These are phyloP conservation scores for Populus ilicifolia DNA, from an alignment of 345 rosid species.

Conservation along the genomic window DNA sequence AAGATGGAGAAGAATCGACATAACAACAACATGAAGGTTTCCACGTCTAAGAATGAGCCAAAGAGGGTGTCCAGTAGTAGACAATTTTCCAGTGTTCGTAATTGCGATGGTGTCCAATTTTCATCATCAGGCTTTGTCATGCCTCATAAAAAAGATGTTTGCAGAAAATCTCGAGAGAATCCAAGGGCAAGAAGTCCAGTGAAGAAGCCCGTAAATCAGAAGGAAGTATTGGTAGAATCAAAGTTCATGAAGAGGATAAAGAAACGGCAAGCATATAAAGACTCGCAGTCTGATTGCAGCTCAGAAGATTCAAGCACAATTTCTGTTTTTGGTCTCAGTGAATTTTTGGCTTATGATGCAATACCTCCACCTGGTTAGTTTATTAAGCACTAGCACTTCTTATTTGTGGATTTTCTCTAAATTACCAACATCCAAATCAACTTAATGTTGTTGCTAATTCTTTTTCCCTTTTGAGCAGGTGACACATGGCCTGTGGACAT, in stretches of 20 bases:
- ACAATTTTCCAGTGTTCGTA: slow-evolving; percentile 17
- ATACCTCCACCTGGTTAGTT: slow-evolving; percentile 37
- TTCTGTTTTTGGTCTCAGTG: slow-evolving; percentile 51
- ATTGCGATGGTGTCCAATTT: slow-evolving; percentile 17
- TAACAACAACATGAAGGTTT: slow-evolving; percentile 25
- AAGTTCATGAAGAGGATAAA: slow-evolving; percentile 23
- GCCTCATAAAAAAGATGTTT: slow-evolving; percentile 8
- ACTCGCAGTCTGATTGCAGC: slow-evolving; percentile 17
- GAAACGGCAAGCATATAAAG: slow-evolving; percentile 10
- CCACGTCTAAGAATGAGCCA: slow-evolving; percentile 52
- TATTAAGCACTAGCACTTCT: neutral
- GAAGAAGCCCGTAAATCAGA: slow-evolving; percentile 33
- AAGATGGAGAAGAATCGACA: slow-evolving; percentile 33
- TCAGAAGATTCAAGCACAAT: slow-evolving; percentile 48
- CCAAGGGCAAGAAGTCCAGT: slow-evolving; percentile 13
- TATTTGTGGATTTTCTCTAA: neutral
- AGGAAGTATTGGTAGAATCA: slow-evolving; percentile 27
- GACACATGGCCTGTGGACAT: neutral
- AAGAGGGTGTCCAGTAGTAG: slow-evolving; percentile 25
- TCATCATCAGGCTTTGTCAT: slow-evolving; percentile 13
- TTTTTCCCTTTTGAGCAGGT: neutral
- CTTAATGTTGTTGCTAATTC: neutral
- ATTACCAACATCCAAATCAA: neutral
- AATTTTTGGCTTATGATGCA: slow-evolving; percentile 31
- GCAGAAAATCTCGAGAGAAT: slow-evolving; percentile 7